A percentile compares a stretch with the other conserved stretches of the same genome.
These are phyloP conservation scores for Penicillium psychrosexuale DNA, from an alignment of 2,329 filamentous ascomycete species.

Conservation along the genomic window DNA sequence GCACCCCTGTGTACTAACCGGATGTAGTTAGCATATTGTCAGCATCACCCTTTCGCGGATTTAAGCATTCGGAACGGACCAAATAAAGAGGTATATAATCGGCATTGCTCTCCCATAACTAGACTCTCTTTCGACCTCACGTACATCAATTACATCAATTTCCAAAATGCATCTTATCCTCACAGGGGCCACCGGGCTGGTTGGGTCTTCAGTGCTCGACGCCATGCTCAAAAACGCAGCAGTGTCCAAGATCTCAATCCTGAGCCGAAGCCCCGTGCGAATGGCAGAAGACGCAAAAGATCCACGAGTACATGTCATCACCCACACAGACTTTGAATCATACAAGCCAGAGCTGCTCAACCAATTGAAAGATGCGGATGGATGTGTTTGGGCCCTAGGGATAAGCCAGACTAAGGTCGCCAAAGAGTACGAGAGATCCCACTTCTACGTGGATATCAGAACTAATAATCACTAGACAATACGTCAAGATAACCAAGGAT, in stretches of 20 bases:
- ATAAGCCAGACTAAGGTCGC: constrained; percentile 59
- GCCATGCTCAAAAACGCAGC: constrained; percentile 50
- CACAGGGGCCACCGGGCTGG: constrained; percentile 66
- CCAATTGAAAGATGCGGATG: constrained; percentile 62
- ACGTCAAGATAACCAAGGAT: constrained; percentile 65
- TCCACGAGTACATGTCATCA: constrained; percentile 59
- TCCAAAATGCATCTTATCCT: constrained; percentile 52
- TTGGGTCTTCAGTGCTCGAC: constrained; percentile 60
- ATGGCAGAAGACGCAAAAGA: constrained; percentile 52
- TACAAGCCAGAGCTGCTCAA: constrained; percentile 59
- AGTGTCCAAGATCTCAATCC: constrained; percentile 55
- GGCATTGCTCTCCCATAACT: background rate
- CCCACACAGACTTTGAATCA: constrained; percentile 63
- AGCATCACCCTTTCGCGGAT: background rate
- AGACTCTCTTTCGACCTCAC: background rate
- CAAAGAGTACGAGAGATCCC: constrained; percentile 50
- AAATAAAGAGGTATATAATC: background rate
- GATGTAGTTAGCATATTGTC: background rate
- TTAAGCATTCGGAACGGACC: background rate
- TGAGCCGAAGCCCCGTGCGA: constrained; percentile 62
- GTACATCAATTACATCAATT: too few relatives aligned
- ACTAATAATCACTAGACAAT: constrained; percentile 48
- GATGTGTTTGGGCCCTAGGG: constrained; percentile 72
- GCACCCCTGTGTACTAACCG: background rate
- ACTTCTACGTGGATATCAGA: too few relatives aligned